Base-by-base conservation (phyloP, 1,284 basidiomycete genomes). In the Flammula alnicola region DNA sequence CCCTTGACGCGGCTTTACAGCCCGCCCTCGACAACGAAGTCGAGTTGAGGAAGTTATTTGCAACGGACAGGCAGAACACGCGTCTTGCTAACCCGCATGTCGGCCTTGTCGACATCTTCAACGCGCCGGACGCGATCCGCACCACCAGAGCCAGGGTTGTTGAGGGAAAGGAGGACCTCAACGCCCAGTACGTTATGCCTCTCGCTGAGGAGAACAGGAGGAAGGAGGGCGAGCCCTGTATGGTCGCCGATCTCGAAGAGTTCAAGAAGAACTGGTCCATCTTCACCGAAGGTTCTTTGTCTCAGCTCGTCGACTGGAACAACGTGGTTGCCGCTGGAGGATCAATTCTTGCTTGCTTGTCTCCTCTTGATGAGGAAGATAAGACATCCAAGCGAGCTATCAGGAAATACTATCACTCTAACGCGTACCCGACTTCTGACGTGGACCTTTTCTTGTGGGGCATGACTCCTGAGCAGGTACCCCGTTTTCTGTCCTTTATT, bases 391-490 rank as follows among this genome's bases (percentile, higher is more conserved):
- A 81, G 66, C 67, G 79, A 44, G 67, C 76, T 0, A 76, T 78
- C 46, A 72, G 81, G 51, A 82, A 82, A 59, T 73, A 75, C 51
- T 83, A 75, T 57, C 82, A 84, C 54, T 69, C 69, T 7, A 66
- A 60, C 8, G 76, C 75, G 3, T 84, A 79, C 52, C 79, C 81
- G 2, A 77, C 79, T 0, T 83, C 81, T 1, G 81, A 85, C 60
- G 69, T 84, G n/a, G 81, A 85, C 61, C 63, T 85, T 8, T 85
- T 84, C 58, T 63, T 85, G 35, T 83, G 78, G 69, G 82, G 80
- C 1, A 58, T 84, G 62, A 77, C 72, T 10, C 66, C 76, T 14
- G 78, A 76, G 50, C 71, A 83, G 63, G 76, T 75, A 42, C 55
- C 20, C 7, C 6, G 50, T 56, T 35, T 52, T 12, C 30, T 2